These are phyloP conservation scores for Xylaria digitata DNA, from an alignment of 2,329 filamentous ascomycete species.

Conservation along the genomic window DNA sequence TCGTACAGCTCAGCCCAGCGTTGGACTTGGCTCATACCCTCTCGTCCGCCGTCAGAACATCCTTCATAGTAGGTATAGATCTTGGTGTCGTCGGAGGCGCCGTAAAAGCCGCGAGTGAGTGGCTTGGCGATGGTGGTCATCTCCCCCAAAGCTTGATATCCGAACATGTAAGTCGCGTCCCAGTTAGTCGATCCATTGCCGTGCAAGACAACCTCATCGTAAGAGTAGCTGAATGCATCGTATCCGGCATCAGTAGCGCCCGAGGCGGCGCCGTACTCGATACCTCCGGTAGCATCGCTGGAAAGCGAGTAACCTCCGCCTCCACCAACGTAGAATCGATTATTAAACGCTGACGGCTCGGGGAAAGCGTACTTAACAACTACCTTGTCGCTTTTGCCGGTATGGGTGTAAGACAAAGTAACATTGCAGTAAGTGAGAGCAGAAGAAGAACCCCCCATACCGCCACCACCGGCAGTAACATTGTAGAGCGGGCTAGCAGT, in stretches of 20 bases:
- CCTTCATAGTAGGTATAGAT: constrained; percentile 65
- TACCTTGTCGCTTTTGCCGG: constrained; percentile 49
- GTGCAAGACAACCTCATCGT: constrained; percentile 54
- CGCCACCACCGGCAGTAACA: constrained; percentile 37
- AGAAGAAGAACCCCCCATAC: constrained; percentile 42
- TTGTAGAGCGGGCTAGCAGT: constrained; percentile 55
- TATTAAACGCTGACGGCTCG: constrained; percentile 53
- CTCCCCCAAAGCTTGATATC: constrained; percentile 63
- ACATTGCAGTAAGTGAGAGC: constrained; percentile 52
- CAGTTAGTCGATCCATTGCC: constrained; percentile 65
- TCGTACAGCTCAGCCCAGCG: constrained; percentile 56
- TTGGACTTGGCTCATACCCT: constrained; percentile 61
- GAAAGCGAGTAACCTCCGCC: constrained; percentile 58
- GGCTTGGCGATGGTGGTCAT: constrained; percentile 61
- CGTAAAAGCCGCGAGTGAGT: constrained; percentile 56
- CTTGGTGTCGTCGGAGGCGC: constrained; percentile 40
- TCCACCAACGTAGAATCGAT: constrained; percentile 58
- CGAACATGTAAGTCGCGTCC: constrained; percentile 62
- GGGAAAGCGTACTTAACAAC: constrained; percentile 52
- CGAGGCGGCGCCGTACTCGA: constrained; percentile 55
- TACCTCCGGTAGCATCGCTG: constrained; percentile 53
- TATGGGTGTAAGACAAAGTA: constrained; percentile 52
- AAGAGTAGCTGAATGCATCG: constrained; percentile 54
- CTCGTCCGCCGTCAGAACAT: constrained; percentile 60
- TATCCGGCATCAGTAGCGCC: constrained; percentile 59